These are phyloP conservation scores for Talaromyces amestolkiae DNA, from an alignment of 2,329 filamentous ascomycete species.

Conservation along the genomic window DNA sequence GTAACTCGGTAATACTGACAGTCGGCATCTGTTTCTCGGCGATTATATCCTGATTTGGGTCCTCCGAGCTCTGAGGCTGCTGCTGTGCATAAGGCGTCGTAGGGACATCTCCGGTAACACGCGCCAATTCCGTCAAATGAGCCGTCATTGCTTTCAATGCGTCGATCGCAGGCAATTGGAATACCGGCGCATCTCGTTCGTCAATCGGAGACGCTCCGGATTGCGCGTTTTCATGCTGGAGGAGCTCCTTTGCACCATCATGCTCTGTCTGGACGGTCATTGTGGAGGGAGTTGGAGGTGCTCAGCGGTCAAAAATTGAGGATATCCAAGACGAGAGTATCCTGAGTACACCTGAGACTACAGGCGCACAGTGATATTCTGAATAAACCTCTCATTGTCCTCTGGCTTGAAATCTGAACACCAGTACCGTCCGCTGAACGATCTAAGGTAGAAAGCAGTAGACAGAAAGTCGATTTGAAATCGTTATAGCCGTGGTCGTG, in stretches of 20 bases:
- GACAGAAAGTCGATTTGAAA: background rate
- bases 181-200: conserved; percentile 45
- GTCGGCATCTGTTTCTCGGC: conserved; percentile 17
- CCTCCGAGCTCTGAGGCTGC: background rate
- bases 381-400: conserved; percentile 35
- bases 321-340: conserved; percentile 15
- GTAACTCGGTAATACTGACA: conserved; percentile 32
- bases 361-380: conserved; percentile 28
- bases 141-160: conserved; percentile 78
- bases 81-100: conserved; percentile 52
- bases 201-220: conserved; percentile 17
- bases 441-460: background rate
- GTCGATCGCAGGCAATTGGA: conserved; percentile 67
- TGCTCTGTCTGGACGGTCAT: conserved; percentile 27
- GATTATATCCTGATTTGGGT: background rate
- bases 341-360: conserved; percentile 27
- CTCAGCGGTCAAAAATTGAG: conserved; percentile 15
- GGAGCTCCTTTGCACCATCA: conserved; percentile 21
- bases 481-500: background rate
- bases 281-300: conserved; percentile 17
- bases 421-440: conserved; percentile 2
- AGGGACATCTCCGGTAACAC: conserved; percentile 63
- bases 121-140: conserved; percentile 57
- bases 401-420: conserved; percentile 20
- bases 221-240: conserved; percentile 21